Base-by-base conservation (phyloP, 2,329 filamentous ascomycete genomes). In the Penicillium polonicum region DNA sequence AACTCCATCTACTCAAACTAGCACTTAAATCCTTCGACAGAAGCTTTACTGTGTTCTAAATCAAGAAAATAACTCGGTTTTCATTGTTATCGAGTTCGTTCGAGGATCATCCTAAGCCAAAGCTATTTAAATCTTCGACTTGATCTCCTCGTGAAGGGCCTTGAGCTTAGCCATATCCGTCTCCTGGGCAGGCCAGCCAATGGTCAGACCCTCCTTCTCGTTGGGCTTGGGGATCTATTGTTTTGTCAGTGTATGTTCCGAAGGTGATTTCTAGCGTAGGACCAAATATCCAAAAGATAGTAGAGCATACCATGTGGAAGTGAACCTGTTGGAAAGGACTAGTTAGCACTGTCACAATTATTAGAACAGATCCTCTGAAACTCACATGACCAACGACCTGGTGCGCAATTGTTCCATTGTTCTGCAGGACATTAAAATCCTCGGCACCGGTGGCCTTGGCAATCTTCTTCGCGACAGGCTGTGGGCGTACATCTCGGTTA, bases 371-470 rank as follows among this genome's bases (percentile, higher is more conserved):
- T 23, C 13, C 35, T 10, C 25, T 31, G 41, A 23, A 50, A 79
- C 86, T 78, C 79, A 94, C 93, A 79, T 99, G 94, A 66, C 91
- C 89, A 61, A 99, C 93, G 63, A 89, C 82, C 79, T 97, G 94
- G 76, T 99, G 94, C 19, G 94, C 94, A 69, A 93, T 85, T 23
- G 85, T 82, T 52, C 94, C 94, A 71, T 99, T 99, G 79, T 99
- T 99, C 80, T 99, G 94, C 59, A 99, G 80, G 48, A 99, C 84
- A 72, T 99, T 99, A 82, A 91, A 99, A 75, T 97, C 84, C 51
- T 81, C 79, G 4, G 89, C 87, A 38, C 90, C 90, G 4, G 85
- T 86, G 29, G 92, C 93, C 21, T 81, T 76, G 48, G 89, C 92
- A 48, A 99, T 85, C 76, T 90, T 93, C 84, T 96, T 97, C 48